Conservation (phyloP, 2,329 filamentous ascomycete species). For the Beauveria scarabaeidicola region DNA sequence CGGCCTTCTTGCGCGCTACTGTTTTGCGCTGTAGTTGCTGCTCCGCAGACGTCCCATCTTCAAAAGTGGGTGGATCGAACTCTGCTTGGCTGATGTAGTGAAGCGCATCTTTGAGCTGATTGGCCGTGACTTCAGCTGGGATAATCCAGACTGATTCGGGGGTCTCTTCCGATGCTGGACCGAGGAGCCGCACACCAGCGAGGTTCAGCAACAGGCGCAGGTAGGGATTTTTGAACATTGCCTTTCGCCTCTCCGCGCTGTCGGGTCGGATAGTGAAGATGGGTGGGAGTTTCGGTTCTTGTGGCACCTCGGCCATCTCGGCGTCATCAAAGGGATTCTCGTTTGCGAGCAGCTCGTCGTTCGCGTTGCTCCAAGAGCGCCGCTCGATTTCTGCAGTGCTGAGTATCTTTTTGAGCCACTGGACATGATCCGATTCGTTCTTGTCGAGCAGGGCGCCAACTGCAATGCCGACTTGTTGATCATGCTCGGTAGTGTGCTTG, state of each 20-base stretch:
- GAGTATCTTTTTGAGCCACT: constrained; percentile 72
- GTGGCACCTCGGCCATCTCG: constrained; percentile 20
- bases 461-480: constrained; percentile 69
- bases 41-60: constrained; percentile 65
- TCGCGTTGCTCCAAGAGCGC: constrained; percentile 66
- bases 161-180: constrained; percentile 54
- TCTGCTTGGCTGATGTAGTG: constrained; percentile 69
- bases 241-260: constrained; percentile 56
- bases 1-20: constrained; percentile 44
- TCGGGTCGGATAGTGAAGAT: constrained; percentile 47
- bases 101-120: constrained; percentile 59
- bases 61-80: constrained; percentile 68
- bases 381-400: constrained; percentile 62
- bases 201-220: constrained; percentile 77
- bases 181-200: constrained; percentile 56
- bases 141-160: constrained; percentile 72
- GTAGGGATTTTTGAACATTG: constrained; percentile 84
- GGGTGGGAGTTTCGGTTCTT: constrained; percentile 23
- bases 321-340: constrained; percentile 27
- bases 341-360: constrained; percentile 45
- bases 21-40: constrained; percentile 70
- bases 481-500: constrained; percentile 57
- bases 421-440: constrained; percentile 64
- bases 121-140: constrained; percentile 54
- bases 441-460: constrained; percentile 74